phyloP scores from a whole-genome alignment of 169 alveolate genomes.

The Besnoitia besnoiti region DNA sequence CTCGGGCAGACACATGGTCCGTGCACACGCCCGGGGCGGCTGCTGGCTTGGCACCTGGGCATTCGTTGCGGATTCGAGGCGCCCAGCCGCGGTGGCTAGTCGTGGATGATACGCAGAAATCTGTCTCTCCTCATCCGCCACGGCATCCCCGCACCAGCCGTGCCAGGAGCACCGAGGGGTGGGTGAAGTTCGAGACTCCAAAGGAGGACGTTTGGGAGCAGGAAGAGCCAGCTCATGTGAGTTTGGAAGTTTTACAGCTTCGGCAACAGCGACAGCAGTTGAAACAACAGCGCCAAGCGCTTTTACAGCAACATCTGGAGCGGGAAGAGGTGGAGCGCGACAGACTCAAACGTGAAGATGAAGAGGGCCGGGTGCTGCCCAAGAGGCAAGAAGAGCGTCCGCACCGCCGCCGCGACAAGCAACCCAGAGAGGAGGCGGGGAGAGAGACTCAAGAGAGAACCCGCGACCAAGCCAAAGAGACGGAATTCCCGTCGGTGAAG shows the following conservation, averaged over 20 bases:
- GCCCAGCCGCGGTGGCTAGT: neutral
- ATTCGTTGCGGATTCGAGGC: too few species aligned
- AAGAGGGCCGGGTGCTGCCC: neutral
- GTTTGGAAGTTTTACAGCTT: neutral
- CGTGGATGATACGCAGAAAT: neutral
- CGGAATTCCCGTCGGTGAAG: neutral
- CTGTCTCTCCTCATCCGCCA: neutral
- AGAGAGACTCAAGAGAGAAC: neutral
- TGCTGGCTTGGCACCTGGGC: neutral
- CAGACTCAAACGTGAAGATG: neutral
- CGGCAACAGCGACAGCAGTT: slow-evolving; percentile 20
- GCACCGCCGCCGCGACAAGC: neutral
- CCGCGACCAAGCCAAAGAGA: neutral
- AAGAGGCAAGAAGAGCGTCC: neutral
- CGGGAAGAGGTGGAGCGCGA: neutral
- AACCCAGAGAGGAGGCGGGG: neutral
- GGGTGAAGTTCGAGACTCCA: neutral
- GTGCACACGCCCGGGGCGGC: neutral
- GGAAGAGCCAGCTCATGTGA: neutral
- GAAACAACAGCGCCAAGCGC: slow-evolving; percentile 21
- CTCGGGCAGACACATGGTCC: neutral
- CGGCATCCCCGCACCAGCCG: neutral
- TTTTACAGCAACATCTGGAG: neutral
- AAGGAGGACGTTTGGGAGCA: neutral
- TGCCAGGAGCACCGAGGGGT: neutral